Evolutionary conservation across 2,329 filamentous ascomycete species (phyloP), one percentile per base, ranked within the genome.

Genomic region (Sporothrix euskadiensis): DNA sequence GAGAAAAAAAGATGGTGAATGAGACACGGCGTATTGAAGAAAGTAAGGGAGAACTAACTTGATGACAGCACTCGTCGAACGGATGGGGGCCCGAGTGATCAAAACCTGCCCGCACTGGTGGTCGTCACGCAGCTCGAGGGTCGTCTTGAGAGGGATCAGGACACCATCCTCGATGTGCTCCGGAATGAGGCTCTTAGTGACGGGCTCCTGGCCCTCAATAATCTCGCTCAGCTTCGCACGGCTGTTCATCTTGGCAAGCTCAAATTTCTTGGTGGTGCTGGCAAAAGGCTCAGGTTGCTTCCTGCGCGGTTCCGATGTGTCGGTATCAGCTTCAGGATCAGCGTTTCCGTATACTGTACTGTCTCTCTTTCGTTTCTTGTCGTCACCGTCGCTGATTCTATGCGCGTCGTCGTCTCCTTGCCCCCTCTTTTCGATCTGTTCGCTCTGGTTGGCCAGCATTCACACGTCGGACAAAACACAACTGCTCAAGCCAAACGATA

Each of bases 81-180:
- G 92, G 76, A 90, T 88, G 65, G 92, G 92, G 72, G 92, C 88
- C 78, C 91, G 87, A 69, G 93, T 91, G 75, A 93, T 88, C 80
- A 91, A 92, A 71, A 90, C 90, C 74, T 88, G 85, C 69, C 91
- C 86, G 75, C 88, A 82, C 52, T 82, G 82, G 74, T 90, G 86
- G 72, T 88, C 87, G 76, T 89, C 87, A 70, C 86, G 84, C 71
- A 90, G 84, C 79, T 91, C 90, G 63, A 90, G 85, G 1, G 86
- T 88, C 4, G 90, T 91, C 81, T 90, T 91, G 66, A 91, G 83
- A 41, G 89, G 88, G 59, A 90, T 86, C 63, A 91, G 80, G 44
- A 88, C 85, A 19, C 86, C 86, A 26, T 81, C 81, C 22, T 83
- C 80, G 32, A 83, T 76, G 30, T 84, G 80, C 12, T 75, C 74